A percentile compares a stretch with the other conserved stretches of the same genome.
Conservation (phyloP, 257 asterid genomes). For the Jasminum sambac region DNA sequence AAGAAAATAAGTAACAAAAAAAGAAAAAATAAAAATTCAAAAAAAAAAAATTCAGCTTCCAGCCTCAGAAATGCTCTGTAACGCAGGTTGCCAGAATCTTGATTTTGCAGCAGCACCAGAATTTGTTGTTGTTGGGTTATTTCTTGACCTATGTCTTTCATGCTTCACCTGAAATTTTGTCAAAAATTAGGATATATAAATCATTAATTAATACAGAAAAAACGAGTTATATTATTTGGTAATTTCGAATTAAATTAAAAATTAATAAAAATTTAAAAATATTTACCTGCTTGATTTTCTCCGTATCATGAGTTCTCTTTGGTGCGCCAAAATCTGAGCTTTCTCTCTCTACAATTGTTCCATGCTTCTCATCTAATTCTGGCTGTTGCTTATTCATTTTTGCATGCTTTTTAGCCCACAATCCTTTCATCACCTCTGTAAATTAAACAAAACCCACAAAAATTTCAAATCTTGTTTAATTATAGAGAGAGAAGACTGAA, state of each 20-base stretch:
- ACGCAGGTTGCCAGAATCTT: conserved; percentile 80
- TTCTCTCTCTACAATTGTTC: conserved; percentile 35
- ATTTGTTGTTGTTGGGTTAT: conserved; percentile 38
- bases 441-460: conserved; percentile 4
- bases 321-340: conserved; percentile 47
- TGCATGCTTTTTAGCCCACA: conserved; percentile 73
- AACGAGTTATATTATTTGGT: background rate
- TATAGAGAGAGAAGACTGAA: background rate
- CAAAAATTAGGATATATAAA: background rate
- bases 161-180: conserved; percentile 56
- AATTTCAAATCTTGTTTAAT: background rate
- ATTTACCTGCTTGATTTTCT: conserved; percentile 48
- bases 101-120: conserved; percentile 38
- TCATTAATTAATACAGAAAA: background rate
- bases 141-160: conserved; percentile 56
- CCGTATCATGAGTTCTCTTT: conserved; percentile 41
- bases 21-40: no score
- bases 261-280: background rate
- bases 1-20: background rate
- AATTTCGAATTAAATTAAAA: background rate
- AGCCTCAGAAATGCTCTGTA: conserved; percentile 83
- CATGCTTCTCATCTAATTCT: conserved; percentile 34
- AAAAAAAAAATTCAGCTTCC: conserved; percentile 40
- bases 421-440: conserved; percentile 67
- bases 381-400: conserved; percentile 52